Conservation (phyloP, 2,329 filamentous ascomycete species). For the Exophiala oligosperma region DNA sequence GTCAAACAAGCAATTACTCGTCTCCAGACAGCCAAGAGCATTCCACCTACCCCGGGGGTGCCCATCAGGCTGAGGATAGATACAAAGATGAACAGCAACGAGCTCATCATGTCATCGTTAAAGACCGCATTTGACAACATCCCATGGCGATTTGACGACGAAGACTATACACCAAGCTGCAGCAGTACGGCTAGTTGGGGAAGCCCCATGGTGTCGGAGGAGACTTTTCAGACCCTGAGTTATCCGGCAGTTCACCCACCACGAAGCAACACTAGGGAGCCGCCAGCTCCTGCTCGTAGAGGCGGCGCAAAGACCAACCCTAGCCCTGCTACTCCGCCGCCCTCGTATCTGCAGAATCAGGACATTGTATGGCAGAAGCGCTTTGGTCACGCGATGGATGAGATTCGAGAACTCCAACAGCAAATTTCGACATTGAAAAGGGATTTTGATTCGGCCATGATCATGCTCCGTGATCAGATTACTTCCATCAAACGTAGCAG, state of each 20-base stretch:
- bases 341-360: conserved; percentile 8
- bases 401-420: conserved; percentile 19
- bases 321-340: conserved; percentile 9
- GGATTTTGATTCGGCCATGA: conserved; percentile 7
- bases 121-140: conserved; percentile 19
- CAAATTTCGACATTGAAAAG: conserved; percentile 18
- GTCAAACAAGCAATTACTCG: conserved; percentile 16
- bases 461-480: not conserved
- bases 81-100: conserved; percentile 15
- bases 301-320: conserved; percentile 1
- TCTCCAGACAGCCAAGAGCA: conserved; percentile 3
- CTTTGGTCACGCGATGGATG: conserved; percentile 22
- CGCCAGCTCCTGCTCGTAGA: conserved; percentile 5
- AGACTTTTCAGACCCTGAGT: conserved; percentile 13
- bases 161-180: conserved; percentile 22
- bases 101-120: conserved; percentile 16
- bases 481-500: not conserved
- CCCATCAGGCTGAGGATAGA: conserved; percentile 10
- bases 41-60: not conserved
- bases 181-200: conserved; percentile 22
- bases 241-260: conserved; percentile 15
- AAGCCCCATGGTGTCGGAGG: conserved; percentile 17
- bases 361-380: conserved; percentile 21
- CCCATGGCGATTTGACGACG: conserved; percentile 22
- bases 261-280: conserved; percentile 5